Evolutionary conservation across 108 stramenopile species (phyloP).

Genomic region (Nannochloropsis salina): DNA sequence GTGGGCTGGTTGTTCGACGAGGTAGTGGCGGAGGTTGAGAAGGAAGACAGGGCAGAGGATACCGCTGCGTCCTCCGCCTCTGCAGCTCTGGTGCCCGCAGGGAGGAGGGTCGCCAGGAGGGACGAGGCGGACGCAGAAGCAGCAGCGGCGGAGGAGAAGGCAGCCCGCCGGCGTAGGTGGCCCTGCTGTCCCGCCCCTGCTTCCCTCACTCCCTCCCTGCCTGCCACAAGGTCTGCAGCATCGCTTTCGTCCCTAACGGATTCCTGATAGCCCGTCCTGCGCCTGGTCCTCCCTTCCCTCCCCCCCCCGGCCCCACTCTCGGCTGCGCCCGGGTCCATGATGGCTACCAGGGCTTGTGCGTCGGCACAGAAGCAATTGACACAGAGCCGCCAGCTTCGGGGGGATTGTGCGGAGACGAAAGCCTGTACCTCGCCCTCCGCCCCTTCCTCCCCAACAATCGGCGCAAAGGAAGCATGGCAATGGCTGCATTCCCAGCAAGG

Average conservation of each 20-base stretch:
- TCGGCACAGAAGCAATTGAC: not conserved
- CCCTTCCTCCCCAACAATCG: not conserved
- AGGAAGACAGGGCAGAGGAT: not conserved
- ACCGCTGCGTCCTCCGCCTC: not conserved
- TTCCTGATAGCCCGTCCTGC: not conserved
- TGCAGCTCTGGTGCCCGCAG: not conserved
- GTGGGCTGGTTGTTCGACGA: too few species aligned
- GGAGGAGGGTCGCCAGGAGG: not conserved
- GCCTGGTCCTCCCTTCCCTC: not conserved
- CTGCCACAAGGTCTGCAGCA: not conserved
- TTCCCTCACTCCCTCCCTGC: not conserved
- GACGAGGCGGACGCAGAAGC: not conserved
- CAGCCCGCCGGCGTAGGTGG: not conserved
- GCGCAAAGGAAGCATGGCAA: not conserved
- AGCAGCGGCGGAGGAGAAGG: not conserved
- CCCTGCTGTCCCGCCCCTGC: not conserved
- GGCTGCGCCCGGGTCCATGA: not conserved
- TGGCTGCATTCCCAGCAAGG: not conserved
- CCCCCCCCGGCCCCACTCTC: not conserved
- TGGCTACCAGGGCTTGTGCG: not conserved
- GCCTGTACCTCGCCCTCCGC: not conserved
- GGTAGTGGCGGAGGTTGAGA: not conserved
- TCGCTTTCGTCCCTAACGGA: not conserved
- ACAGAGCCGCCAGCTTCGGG: not conserved
- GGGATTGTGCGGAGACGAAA: not conserved